A percentile compares a stretch with the other conserved stretches of the same genome.
Evolutionary conservation across 805 yeast genomes (phyloP).

Genomic region (Suhomyces xylopsoci): DNA sequence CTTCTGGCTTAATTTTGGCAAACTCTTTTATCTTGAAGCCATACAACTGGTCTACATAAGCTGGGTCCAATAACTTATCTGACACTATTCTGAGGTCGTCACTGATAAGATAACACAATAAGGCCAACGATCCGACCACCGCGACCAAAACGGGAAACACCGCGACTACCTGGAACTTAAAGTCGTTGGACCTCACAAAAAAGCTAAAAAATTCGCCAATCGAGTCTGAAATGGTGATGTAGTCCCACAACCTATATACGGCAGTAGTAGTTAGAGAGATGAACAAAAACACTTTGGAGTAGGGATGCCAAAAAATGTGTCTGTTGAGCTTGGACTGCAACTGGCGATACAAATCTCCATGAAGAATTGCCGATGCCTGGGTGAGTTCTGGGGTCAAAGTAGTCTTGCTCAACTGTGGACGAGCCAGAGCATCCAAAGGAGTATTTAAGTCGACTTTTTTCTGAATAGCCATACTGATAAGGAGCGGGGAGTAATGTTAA

Average conservation of each 20-base stretch:
- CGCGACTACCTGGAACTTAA: constrained; percentile 23
- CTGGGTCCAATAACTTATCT: constrained; percentile 23
- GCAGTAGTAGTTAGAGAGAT: constrained; percentile 17
- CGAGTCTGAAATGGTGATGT: constrained; percentile 28
- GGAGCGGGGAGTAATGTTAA: not conserved
- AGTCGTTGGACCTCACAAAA: constrained; percentile 20
- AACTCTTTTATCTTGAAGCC: constrained; percentile 52
- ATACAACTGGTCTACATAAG: constrained; percentile 35
- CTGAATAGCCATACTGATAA: constrained; percentile 39
- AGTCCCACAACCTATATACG: constrained; percentile 26
- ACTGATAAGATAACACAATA: constrained; percentile 41
- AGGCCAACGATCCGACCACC: constrained; percentile 34
- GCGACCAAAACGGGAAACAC: constrained; percentile 39
- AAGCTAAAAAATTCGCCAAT: constrained; percentile 26
- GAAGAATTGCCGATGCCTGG: constrained; percentile 58
- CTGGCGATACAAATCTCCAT: constrained; percentile 57
- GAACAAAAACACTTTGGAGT: constrained; percentile 25
- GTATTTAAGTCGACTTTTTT: constrained; percentile 49
- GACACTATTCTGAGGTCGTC: constrained; percentile 44
- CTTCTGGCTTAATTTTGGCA: constrained; percentile 28
- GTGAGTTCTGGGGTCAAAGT: constrained; percentile 55
- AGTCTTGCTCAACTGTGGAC: constrained; percentile 50
- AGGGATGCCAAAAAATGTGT: constrained; percentile 45
- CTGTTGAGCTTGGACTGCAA: constrained; percentile 47
- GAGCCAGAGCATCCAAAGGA: constrained; percentile 52